Conservation (phyloP, 2,329 filamentous ascomycete genomes). For the Mollisia scopiformis region DNA sequence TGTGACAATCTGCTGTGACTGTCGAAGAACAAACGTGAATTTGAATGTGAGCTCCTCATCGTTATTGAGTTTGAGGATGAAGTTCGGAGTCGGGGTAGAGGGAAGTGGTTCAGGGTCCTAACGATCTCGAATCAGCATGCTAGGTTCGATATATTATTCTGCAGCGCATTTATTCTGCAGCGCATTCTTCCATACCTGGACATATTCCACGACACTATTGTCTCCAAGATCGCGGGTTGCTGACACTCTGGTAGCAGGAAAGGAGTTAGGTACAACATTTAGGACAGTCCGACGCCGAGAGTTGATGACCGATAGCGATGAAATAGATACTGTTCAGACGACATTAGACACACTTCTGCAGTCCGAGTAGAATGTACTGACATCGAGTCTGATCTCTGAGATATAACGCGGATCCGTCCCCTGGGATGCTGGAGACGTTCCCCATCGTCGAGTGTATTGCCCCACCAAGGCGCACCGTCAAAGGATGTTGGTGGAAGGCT, state of each 20-base stretch:
- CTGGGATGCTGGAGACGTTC: slow-evolving; percentile 84
- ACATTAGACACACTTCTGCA: slow-evolving; percentile 13
- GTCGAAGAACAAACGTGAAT: slow-evolving; percentile 83
- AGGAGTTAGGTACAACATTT: slow-evolving; percentile 82
- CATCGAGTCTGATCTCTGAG: slow-evolving; percentile 90
- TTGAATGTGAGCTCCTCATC: slow-evolving; percentile 93
- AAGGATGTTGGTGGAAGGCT: slow-evolving; percentile 7
- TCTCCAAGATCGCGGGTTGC: slow-evolving; percentile 76
- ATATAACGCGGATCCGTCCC: slow-evolving; percentile 80
- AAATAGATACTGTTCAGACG: slow-evolving; percentile 73
- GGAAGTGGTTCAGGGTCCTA: slow-evolving; percentile 76
- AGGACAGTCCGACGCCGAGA: slow-evolving; percentile 77
- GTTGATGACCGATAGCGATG: slow-evolving; percentile 81
- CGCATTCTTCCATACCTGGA: slow-evolving; percentile 72
- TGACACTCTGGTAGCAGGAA: slow-evolving; percentile 77
- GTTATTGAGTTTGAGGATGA: slow-evolving; percentile 84
- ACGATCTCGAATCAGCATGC: slow-evolving; percentile 18
- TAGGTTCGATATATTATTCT: too few relatives aligned
- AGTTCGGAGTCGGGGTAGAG: slow-evolving; percentile 60
- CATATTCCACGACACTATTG: slow-evolving; percentile 79
- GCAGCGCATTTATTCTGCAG: too few relatives aligned
- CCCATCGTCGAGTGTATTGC: slow-evolving; percentile 69
- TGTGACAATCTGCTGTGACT: slow-evolving; percentile 45
- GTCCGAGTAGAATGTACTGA: slow-evolving; percentile 51
- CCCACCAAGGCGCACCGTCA: slow-evolving; percentile 30